phyloP scores from a whole-genome alignment of 257 asterid species.

The Apocynum venetum region DNA sequence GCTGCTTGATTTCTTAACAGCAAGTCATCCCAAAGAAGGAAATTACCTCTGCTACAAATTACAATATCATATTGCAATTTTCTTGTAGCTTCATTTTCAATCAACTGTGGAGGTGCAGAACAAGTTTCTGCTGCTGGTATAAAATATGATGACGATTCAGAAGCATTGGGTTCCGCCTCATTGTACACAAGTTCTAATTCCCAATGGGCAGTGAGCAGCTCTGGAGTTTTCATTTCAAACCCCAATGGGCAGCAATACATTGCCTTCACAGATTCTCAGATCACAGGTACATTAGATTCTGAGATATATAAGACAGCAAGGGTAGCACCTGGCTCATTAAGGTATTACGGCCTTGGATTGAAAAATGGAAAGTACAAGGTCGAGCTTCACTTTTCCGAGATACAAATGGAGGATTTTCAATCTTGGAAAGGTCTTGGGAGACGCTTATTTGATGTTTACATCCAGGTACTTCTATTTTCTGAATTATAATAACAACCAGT shows the following conservation, averaged over 20 bases:
- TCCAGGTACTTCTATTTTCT: slow-evolving; percentile 36
- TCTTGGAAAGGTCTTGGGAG: slow-evolving; percentile 63
- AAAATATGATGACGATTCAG: slow-evolving; percentile 42
- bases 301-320: slow-evolving; percentile 58
- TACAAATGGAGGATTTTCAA: slow-evolving; percentile 45
- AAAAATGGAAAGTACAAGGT: slow-evolving; percentile 41
- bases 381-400: slow-evolving; percentile 63
- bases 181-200: slow-evolving; percentile 34
- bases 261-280: slow-evolving; percentile 47
- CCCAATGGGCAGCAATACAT: slow-evolving; percentile 35
- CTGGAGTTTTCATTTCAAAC: slow-evolving; percentile 48
- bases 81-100: slow-evolving; percentile 45
- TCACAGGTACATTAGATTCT: slow-evolving; percentile 46
- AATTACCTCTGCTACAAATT: not conserved
- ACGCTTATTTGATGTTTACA: slow-evolving; percentile 50
- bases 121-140: slow-evolving; percentile 32
- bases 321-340: slow-evolving; percentile 43
- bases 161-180: slow-evolving; percentile 47
- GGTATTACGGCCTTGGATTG: slow-evolving; percentile 61
- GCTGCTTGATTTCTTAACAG: not conserved
- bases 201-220: slow-evolving; percentile 57
- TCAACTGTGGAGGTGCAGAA: slow-evolving; percentile 57
- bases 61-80: not conserved
- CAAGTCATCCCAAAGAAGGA: not conserved
- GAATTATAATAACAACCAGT: not conserved